Evolutionary conservation across 1,284 basidiomycete genomes (phyloP).

Genomic region (Grifola frondosa): DNA sequence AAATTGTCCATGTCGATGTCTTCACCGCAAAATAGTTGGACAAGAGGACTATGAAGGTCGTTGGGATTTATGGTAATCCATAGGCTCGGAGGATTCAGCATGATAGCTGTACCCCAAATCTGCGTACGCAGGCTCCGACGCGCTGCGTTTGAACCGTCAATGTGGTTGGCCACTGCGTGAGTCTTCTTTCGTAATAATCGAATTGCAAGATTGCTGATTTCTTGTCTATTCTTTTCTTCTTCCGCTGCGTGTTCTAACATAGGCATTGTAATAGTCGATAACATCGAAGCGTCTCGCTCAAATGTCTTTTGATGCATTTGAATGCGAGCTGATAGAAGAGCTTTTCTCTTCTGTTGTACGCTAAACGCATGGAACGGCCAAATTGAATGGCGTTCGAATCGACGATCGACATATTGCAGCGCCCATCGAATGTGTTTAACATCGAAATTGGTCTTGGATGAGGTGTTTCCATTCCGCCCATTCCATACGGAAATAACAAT

Average conservation of each 20-base stretch:
- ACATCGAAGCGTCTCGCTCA: no score
- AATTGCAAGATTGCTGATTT: conserved; percentile 12
- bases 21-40: conserved; percentile 38
- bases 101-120: conserved; percentile 12
- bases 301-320: conserved; percentile 35
- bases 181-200: conserved; percentile 9
- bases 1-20: conserved; percentile 40
- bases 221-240: conserved; percentile 9
- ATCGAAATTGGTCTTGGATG: conserved; percentile 25
- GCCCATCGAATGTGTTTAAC: conserved; percentile 37
- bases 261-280: conserved; percentile 5
- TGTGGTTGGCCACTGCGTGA: conserved; percentile 10
- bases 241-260: background rate
- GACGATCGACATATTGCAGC: conserved; percentile 32
- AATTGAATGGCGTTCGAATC: conserved; percentile 29
- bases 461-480: conserved; percentile 35
- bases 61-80: conserved; percentile 30
- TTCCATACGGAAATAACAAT: conserved; percentile 15
- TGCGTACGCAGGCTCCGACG: conserved; percentile 10
- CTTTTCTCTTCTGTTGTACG: conserved; percentile 29
- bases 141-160: conserved; percentile 8
- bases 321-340: conserved; percentile 18
- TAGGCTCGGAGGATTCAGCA: conserved; percentile 14
- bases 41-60: conserved; percentile 31
- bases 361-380: conserved; percentile 37